These are phyloP conservation scores for Rubia peregrina DNA, from an alignment of 305 asterid genomes.

Conservation along the genomic window DNA sequence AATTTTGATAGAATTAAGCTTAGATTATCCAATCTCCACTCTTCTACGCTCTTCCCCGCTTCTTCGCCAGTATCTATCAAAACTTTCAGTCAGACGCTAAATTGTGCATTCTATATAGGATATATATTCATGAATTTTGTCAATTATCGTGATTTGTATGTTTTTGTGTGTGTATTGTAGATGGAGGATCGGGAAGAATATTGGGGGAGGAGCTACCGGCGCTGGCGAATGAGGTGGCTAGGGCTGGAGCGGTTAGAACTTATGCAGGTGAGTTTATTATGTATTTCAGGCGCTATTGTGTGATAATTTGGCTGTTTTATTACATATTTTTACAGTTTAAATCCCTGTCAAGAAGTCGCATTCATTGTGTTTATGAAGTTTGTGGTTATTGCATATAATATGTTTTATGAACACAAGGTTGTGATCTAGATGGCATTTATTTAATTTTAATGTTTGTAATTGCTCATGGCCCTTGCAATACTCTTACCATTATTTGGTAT, in stretches of 20 bases:
- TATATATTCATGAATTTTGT: too few species aligned
- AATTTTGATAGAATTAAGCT: conserved; percentile 34
- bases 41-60: conserved; percentile 40
- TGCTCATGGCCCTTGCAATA: neutral
- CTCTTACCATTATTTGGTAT: neutral
- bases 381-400: too few species aligned
- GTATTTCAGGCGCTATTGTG: too few species aligned
- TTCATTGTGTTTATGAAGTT: too few species aligned
- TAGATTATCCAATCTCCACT: conserved; percentile 22
- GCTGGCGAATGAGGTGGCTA: conserved; percentile 90
- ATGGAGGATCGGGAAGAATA: conserved; percentile 49
- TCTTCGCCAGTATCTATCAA: neutral
- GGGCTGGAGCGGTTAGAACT: conserved; percentile 75
- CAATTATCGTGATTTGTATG: neutral
- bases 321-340: too few species aligned
- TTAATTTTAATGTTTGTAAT: too few species aligned
- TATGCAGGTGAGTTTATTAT: conserved; percentile 57
- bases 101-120: neutral
- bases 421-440: too few species aligned
- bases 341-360: too few species aligned
- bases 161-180: conserved; percentile 9
- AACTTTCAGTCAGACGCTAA: neutral
- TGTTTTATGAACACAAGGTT: neutral
- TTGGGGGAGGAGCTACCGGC: conserved; percentile 76
- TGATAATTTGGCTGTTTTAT: too few species aligned